Conservation (phyloP, 2,329 filamentous ascomycete genomes). For the Pyrenophora graminea region DNA sequence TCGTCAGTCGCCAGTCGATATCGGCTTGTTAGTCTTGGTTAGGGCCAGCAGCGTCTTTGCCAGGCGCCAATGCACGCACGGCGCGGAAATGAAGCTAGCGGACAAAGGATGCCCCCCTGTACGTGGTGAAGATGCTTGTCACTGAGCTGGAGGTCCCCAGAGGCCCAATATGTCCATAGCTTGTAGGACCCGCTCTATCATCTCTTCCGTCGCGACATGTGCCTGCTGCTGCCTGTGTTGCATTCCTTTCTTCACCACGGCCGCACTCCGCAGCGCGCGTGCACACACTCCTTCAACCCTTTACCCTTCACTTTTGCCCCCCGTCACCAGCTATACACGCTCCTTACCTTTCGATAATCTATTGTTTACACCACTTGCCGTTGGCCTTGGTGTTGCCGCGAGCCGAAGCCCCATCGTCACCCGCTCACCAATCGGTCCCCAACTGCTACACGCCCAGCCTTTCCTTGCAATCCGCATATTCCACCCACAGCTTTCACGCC, state of each 20-base stretch:
- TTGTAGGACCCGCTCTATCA: slow-evolving; percentile 18
- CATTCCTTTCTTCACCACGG: slow-evolving; percentile 24
- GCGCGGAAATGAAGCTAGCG: slow-evolving; percentile 34
- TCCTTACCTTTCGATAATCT: slow-evolving; percentile 28
- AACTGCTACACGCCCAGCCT: slow-evolving; percentile 5
- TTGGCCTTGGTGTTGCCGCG: slow-evolving; percentile 8
- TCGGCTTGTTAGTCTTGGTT: not conserved
- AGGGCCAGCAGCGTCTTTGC: no score
- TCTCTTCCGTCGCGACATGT: slow-evolving; percentile 28
- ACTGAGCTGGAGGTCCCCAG: slow-evolving; percentile 13
- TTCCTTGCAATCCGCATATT: not conserved
- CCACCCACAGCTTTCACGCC: slow-evolving; percentile 1
- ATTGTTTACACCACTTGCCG: slow-evolving; percentile 20
- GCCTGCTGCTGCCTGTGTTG: slow-evolving; percentile 10
- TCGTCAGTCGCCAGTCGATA: not conserved
- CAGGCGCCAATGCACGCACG: slow-evolving; percentile 25
- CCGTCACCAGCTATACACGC: slow-evolving; percentile 26
- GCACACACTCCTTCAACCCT: slow-evolving; percentile 25
- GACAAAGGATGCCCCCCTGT: slow-evolving; percentile 21
- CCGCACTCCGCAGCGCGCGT: slow-evolving; percentile 33
- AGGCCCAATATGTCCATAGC: slow-evolving; percentile 19
- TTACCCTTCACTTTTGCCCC: no score
- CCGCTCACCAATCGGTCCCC: slow-evolving; percentile 1
- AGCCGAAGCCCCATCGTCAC: slow-evolving; percentile 7
- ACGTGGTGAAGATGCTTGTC: slow-evolving; percentile 20